These are phyloP conservation scores for Osmanthus fragrans DNA, from an alignment of 257 asterid species.

Conservation along the genomic window DNA sequence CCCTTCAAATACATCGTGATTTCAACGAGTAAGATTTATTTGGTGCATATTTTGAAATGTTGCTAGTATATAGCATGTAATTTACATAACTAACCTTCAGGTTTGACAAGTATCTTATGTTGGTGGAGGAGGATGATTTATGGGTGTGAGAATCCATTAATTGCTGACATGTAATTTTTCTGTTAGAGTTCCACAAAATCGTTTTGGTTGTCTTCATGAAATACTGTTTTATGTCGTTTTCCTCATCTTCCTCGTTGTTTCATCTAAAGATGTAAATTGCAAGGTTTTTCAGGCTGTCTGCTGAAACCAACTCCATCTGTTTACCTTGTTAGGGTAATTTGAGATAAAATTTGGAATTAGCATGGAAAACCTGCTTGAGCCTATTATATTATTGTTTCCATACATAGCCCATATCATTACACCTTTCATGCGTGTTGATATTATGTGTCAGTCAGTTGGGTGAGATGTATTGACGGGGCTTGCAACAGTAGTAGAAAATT, in stretches of 20 bases:
- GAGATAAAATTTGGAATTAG: neutral
- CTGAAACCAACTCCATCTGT: neutral
- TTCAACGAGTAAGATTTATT: constrained; percentile 75
- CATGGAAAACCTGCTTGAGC: neutral
- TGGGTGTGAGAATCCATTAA: neutral
- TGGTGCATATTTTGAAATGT: neutral
- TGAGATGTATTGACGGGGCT: neutral
- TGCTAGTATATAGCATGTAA: neutral
- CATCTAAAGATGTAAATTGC: neutral
- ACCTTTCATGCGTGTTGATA: no score
- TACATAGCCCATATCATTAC: no score
- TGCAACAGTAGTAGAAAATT: neutral
- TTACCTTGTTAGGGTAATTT: neutral
- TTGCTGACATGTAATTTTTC: neutral
- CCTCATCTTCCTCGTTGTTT: neutral
- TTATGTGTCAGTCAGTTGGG: neutral
- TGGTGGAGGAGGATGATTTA: neutral
- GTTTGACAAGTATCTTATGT: neutral
- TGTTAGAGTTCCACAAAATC: neutral
- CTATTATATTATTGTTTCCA: neutral
- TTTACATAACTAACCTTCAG: neutral
- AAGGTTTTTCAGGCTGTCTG: neutral
- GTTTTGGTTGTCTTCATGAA: neutral
- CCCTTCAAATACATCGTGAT: constrained; percentile 65
- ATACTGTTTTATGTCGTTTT: neutral